Base-by-base conservation (phyloP, 768 basidiomycete genomes). In the Hemileccinum impolitum region DNA sequence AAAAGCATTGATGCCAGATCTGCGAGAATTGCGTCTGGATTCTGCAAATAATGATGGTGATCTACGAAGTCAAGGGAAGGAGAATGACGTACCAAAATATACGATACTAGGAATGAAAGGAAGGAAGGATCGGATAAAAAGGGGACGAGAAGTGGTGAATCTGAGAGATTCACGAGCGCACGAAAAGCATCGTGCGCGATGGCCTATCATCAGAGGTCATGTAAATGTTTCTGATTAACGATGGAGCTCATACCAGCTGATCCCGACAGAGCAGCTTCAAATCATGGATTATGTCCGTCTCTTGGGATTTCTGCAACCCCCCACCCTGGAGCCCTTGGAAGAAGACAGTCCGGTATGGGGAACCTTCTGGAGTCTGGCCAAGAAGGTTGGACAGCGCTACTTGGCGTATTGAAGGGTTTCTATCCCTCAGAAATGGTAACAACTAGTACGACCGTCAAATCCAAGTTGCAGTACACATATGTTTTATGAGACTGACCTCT, bases 1-100 rank as follows among this genome's bases (percentile, higher is more conserved):
- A 98, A 77, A 1, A 97, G 75, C 95, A 98, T 98, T n/a, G 91
- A 80, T 3, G 94, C 92, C 17, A 98, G 81, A 73, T 97, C 94
- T 30, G 93, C 92, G 23, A 97, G 85, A 49, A 87, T 82, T 10
- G 94, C 84, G 52, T 87, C 81, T n/a, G 90, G 87, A 68, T 93
- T 88, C 94, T 97, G 58, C 9, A 35, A 19, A 23, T 18, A 23
- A 48, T 48, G 50, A 51, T 51, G 43, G 10, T 30, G 53, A 56
- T 48, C 43, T 48, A 43, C 30, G 18, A 17, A 38, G 39, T 38
- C 11, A 15, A 45, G 26, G 40, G 31, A 54, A 31, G 51, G 15
- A 15, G 23, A 21, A n/a, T 12, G 19, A 75, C 90, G 43, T 58
- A 96, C 94, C 55, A 94, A 75, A 47, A 93, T 91, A 65, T 96